Conservation (phyloP, 2,329 filamentous ascomycete genomes). For the Sporothrix curviconia region DNA sequence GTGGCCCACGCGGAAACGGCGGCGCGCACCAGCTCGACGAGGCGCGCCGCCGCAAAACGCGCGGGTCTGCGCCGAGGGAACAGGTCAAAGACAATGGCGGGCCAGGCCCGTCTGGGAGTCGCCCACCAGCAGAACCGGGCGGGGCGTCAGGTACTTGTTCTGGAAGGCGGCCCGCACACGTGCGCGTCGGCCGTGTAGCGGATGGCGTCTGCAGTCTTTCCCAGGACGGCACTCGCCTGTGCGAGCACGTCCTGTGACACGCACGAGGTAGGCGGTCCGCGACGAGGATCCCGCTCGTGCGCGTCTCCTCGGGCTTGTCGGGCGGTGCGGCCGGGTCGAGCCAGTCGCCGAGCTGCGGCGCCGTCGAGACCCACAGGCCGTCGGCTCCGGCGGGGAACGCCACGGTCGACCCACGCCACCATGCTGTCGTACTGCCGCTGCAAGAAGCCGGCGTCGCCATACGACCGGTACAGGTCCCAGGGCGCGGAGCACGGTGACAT, state of each 20-base stretch:
- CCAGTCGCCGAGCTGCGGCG: constrained; percentile 35
- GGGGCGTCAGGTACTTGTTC: constrained; percentile 23
- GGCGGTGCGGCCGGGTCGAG: constrained; percentile 34
- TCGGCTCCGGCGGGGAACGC: constrained; percentile 18
- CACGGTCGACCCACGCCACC: constrained; percentile 24
- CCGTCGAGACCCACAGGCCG: constrained; percentile 29
- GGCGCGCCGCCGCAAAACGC: background rate
- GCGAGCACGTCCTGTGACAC: constrained; percentile 27
- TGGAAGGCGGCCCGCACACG: constrained; percentile 23
- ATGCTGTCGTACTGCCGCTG: constrained; percentile 25
- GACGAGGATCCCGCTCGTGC: constrained; percentile 30
- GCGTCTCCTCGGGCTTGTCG: constrained; percentile 26
- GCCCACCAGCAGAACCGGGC: constrained; percentile 19
- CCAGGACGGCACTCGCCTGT: constrained; percentile 22
- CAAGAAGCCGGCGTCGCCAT: constrained; percentile 26
- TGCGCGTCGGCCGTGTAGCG: constrained; percentile 21
- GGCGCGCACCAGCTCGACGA: constrained; percentile 10
- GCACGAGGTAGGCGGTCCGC: constrained; percentile 34
- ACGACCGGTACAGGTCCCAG: constrained; percentile 26
- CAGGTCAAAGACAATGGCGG: constrained; percentile 24
- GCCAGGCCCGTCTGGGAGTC: constrained; percentile 27
- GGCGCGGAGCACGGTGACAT: constrained; percentile 26
- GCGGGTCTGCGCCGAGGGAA: constrained; percentile 1
- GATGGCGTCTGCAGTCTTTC: constrained; percentile 17
- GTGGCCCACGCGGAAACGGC: constrained; percentile 22